A percentile compares a stretch with the other conserved stretches of the same genome.
phyloP scores from a whole-genome alignment of 106 monocot genomes.

The Dioscorea dumetorum region DNA sequence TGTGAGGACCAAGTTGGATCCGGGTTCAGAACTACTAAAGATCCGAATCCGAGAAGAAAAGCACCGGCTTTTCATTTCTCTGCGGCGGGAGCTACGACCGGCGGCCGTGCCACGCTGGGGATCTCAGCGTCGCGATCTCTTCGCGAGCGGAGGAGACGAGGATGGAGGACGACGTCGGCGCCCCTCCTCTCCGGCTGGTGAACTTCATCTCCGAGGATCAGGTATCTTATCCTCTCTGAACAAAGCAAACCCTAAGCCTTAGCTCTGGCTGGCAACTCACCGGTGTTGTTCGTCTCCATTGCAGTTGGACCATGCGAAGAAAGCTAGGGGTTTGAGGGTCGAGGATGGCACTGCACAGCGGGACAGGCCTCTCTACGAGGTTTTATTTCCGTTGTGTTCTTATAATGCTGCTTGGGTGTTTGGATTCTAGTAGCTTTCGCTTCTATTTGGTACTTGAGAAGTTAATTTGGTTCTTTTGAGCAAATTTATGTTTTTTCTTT shows the following conservation, averaged over 20 bases:
- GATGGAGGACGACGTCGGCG: constrained; percentile 29
- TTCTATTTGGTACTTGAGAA: background rate
- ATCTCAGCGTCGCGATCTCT: too few species aligned
- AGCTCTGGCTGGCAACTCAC: too few species aligned
- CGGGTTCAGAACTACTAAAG: too few species aligned
- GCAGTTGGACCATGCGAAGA: constrained; percentile 66
- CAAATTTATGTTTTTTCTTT: constrained; percentile 4
- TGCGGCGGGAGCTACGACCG: too few species aligned
- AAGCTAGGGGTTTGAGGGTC: constrained; percentile 67
- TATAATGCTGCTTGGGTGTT: background rate
- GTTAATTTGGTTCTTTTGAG: constrained; percentile 1
- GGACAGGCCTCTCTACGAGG: constrained; percentile 75
- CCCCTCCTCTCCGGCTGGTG: constrained; percentile 48
- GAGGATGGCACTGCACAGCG: constrained; percentile 89
- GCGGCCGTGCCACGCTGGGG: too few species aligned
- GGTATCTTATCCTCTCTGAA: constrained; percentile 18
- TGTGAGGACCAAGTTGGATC: too few species aligned
- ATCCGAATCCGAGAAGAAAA: too few species aligned
- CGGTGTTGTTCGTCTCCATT: background rate
- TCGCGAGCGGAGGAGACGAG: background rate
- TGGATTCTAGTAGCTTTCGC: background rate
- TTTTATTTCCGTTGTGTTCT: background rate
- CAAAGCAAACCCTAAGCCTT: constrained; percentile 3
- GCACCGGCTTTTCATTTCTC: too few species aligned
- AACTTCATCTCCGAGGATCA: constrained; percentile 82